Evolutionary conservation across 495 filamentous ascomycete genomes (phyloP), one percentile per base, ranked within the genome.

Genomic region (Tirmania nivea): DNA sequence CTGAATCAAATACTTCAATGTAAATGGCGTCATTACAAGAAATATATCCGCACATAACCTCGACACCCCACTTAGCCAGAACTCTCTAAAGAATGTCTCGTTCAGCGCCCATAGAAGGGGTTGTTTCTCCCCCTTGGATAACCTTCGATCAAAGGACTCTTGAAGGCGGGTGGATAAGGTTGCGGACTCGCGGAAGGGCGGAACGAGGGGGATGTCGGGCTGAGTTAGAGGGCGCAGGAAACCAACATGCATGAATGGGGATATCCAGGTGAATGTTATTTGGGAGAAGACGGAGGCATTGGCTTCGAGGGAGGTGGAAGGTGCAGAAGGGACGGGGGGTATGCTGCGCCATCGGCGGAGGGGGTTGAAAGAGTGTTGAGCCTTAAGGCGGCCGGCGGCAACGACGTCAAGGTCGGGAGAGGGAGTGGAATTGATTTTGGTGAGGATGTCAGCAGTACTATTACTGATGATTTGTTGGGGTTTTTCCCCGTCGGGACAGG

Each of bases 21-120:
- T 37, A 45, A 78, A 81, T 0, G 76, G 77, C 35, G 78, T 69
- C 50, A 84, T 65, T 19, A 80, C 74, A 54, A 78, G 67, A 12
- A 80, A 59, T n/a, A 78, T 62, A 48, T 72, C 71, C 31, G 72
- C 74, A 19, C 69, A 61, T n/a, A 95, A 65, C 57, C 85, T 76
- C 61, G 83, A 92, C 35, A 78, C 53, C 4, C 83, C 89, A 34
- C 86, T 86, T 12, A 92, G 58, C 70, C 83, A 78, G 62, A 97
- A 93, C 62, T 95, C 88, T 54, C 71, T 68, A 58, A 80, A 78
- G 71, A 90, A 92, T 2, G 84, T 85, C 56, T 95, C 88, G 66
- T 90, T 83, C 50, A 97, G 60, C 7, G 89, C 84, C 70, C 77
- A 82, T 10, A 84, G 59, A 10, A 97, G 69, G 0, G 88, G 83